phyloP scores from a whole-genome alignment of 2,329 filamentous ascomycete genomes.

The Cordyceps tenuipes region DNA sequence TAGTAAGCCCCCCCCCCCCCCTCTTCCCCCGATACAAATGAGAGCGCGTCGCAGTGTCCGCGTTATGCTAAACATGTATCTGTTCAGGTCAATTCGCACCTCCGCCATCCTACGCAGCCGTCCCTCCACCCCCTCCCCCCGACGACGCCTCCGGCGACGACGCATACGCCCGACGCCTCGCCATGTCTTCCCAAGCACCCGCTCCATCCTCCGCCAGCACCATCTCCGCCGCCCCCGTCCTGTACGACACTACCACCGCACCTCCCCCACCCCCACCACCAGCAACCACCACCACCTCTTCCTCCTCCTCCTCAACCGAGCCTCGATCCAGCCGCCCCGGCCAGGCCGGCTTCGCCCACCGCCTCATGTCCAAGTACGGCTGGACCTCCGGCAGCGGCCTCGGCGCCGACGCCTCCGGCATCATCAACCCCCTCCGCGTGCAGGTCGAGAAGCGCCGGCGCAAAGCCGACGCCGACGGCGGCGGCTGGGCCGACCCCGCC shows the following conservation, averaged over 20 bases:
- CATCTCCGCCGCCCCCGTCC: conserved; percentile 72
- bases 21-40: neutral
- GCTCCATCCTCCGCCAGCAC: conserved; percentile 27
- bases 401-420: conserved; percentile 73
- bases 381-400: conserved; percentile 85
- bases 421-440: conserved; percentile 73
- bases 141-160: conserved; percentile 61
- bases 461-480: conserved; percentile 67
- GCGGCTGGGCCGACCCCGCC: conserved; percentile 63
- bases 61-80: conserved; percentile 15
- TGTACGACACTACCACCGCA: conserved; percentile 42
- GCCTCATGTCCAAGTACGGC: conserved; percentile 87
- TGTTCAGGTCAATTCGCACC: conserved; percentile 50
- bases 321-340: conserved; percentile 60
- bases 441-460: conserved; percentile 83
- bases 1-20: conserved; percentile 23
- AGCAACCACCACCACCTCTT: too few relatives aligned
- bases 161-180: conserved; percentile 55
- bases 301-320: neutral
- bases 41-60: neutral
- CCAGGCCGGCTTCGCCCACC: conserved; percentile 75
- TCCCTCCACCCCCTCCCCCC: conserved; percentile 43
- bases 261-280: conserved; percentile 20
- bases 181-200: conserved; percentile 37
- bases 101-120: conserved; percentile 47